These are phyloP conservation scores for Triticum monococcum DNA, from an alignment of 176 grass and related monocot genomes.

Conservation along the genomic window DNA sequence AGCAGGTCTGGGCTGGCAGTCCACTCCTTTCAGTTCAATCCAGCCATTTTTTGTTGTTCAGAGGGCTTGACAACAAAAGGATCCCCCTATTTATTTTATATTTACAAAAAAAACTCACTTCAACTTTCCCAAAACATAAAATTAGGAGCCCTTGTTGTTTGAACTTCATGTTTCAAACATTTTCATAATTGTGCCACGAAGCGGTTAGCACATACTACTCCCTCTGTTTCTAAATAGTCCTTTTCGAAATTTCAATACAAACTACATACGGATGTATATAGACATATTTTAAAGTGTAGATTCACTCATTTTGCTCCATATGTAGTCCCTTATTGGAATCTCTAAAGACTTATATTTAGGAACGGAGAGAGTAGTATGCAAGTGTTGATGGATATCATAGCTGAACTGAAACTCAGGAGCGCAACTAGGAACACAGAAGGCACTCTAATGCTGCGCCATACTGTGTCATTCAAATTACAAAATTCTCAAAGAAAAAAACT, in stretches of 20 bases:
- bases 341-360: too few relatives aligned
- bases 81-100: background rate
- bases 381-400: background rate
- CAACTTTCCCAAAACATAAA: background rate
- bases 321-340: too few relatives aligned
- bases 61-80: background rate
- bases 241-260: too few relatives aligned
- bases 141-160: background rate
- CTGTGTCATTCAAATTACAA: background rate
- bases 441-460: background rate
- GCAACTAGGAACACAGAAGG: background rate
- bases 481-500: background rate
- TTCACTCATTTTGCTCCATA: too few relatives aligned
- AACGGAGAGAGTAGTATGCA: background rate
- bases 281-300: too few relatives aligned
- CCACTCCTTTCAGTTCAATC: background rate
- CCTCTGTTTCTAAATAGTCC: too few relatives aligned
- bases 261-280: too few relatives aligned
- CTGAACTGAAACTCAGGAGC: background rate
- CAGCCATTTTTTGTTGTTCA: background rate
- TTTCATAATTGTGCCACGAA: background rate
- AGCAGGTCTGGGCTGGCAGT: background rate
- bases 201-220: background rate
- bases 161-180: background rate
- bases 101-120: background rate